Conservation (phyloP, 306 rosid genomes). For the barrel medic (Medicago truncatula) region MtrunA17r5.0-ANR NC_053043.1:47585001-47585500, state of each 20-base stretch:
- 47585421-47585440: conserved; percentile 22
- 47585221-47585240: conserved; percentile 21
- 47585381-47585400: background rate
- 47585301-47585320: conserved; percentile 5
- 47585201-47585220: conserved; percentile 23
- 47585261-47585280: background rate
- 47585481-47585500: conserved; percentile 15
- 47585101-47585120: conserved; percentile 14
- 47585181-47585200: conserved; percentile 12
- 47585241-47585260: conserved; percentile 2
- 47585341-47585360: background rate
- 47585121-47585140: conserved; percentile 11
- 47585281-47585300: background rate
- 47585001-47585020: background rate
- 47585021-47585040: background rate
- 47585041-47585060: background rate
- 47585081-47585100: background rate
- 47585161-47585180: background rate
- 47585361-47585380: conserved; percentile 4
- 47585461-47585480: conserved; percentile 5
- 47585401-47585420: conserved; percentile 16
- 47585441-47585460: conserved; percentile 5
- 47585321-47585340: background rate
- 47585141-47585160: conserved; percentile 18
- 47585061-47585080: background rate